Evolutionary conservation across 768 basidiomycete species (phyloP).

Genomic region (Boletus huronensis): DNA sequence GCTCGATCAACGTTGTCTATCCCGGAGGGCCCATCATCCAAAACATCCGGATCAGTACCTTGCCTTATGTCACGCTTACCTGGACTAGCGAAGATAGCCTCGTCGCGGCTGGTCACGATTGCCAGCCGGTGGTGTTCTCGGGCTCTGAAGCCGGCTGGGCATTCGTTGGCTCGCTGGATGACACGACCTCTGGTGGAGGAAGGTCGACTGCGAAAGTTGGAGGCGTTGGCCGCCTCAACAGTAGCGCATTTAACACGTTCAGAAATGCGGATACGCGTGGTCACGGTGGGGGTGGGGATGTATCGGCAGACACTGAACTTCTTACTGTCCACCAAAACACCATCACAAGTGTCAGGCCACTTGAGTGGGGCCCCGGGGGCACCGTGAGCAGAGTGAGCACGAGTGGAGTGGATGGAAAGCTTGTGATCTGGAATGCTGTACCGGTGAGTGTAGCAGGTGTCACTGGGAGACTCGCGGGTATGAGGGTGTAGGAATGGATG

Average conservation of each 20-base stretch:
- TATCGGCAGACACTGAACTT: slow-evolving; percentile 63
- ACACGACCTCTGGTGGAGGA: slow-evolving; percentile 46
- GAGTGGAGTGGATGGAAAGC: slow-evolving; percentile 87
- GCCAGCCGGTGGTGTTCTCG: slow-evolving; percentile 86
- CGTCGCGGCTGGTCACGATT: slow-evolving; percentile 95
- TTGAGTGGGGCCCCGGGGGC: slow-evolving; percentile 50
- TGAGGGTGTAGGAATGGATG: slow-evolving; percentile 36
- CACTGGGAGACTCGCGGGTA: slow-evolving; percentile 47
- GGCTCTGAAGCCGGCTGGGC: slow-evolving; percentile 80
- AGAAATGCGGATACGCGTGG: slow-evolving; percentile 83
- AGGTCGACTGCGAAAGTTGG: slow-evolving; percentile 40
- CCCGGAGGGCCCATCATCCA: slow-evolving; percentile 72
- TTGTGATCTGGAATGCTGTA: slow-evolving; percentile 87
- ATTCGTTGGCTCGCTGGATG: slow-evolving; percentile 78
- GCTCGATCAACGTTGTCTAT: slow-evolving; percentile 89
- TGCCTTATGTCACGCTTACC: slow-evolving; percentile 81
- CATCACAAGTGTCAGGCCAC: slow-evolving; percentile 86
- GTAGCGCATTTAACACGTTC: slow-evolving; percentile 93
- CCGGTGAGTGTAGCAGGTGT: slow-evolving; percentile 45
- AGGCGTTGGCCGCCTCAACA: slow-evolving; percentile 75
- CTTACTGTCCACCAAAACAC: slow-evolving; percentile 97
- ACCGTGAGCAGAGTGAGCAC: slow-evolving; percentile 79
- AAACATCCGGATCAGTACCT: slow-evolving; percentile 68
- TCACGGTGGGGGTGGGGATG: slow-evolving; percentile 32
- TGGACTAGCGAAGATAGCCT: slow-evolving; percentile 83